Evolutionary conservation across 2,329 filamentous ascomycete genomes (phyloP), one percentile per base, ranked within the genome.

Genomic region (Fusarium austroafricanum): DNA sequence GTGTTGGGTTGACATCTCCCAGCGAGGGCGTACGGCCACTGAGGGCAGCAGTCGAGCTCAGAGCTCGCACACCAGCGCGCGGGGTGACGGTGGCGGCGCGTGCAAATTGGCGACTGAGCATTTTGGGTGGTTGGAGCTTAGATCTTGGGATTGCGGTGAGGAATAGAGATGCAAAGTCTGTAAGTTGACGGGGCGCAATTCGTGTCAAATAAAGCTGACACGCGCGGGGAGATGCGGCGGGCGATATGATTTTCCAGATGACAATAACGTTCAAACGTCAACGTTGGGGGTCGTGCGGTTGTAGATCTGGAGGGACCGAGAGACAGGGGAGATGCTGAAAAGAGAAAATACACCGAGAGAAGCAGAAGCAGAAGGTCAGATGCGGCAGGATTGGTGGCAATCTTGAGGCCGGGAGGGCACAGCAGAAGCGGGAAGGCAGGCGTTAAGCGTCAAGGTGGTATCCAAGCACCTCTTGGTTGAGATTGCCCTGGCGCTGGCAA

Each of bases 1-100:
- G 87, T 44, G 79, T 77, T 18, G 81, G 79, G 85, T 91, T 83
- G 74, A 99, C 89, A 80, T 99, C 94, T 78, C 92, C 91, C 71
- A 99, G 87, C 37, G 91, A 89, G n/a, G 96, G 96, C 20, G 89
- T 83, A 60, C 83, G 84, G 66, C 67, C 71, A 55, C 79, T 75
- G 67, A 78, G 75, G 67, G 75, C 69, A 59, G 83, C 78, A 60
- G 88, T 87, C 58, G 86, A 85, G 76, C 84, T 83, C 76, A 92
- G 86, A 71, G 87, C 81, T 73, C 89, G 85, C 66, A 84, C 76
- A 56, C 78, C 76, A 71, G 82, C 81, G 75, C 83, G 84, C 66
- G 82, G 81, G 70, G 81, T 80, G 71, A 76, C 75, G 56, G 76
- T 76, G 52, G 81, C 79, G 56, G 74, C 75, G 62, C 78, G 85